Evolutionary conservation across 371 early-diverging fungal genomes (phyloP), one percentile per base, ranked within the genome.

Genomic region (Apophysomyces variabilis): DNA sequence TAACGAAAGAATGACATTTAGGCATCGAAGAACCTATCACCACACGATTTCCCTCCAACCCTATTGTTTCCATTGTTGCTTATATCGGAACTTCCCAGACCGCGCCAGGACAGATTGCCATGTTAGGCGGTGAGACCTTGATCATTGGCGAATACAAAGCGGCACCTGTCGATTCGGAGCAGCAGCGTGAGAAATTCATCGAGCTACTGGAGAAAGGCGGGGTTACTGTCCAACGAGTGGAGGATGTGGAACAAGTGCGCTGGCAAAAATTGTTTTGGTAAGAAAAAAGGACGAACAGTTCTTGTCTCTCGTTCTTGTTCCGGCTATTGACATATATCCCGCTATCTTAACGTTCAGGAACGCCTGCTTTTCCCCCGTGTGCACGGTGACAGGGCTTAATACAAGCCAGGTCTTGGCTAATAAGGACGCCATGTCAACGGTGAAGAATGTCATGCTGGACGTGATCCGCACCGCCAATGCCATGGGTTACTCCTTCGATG

Each of bases 261-360:
- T 95, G 95, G 95, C 87, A 88, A 60, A 96, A 96, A 69, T 64
- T 92, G 5, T 87, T 92, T n/a, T 93, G 94, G 92, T 82, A 72
- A 73, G 41, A 41, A 13, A 41, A 11, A 41, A 5, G 21, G 21
- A 58, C 58, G 35, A 18, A 57, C 3, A 26, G 32, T 26, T 26
- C 32, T 26, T 3, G 32, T 26, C 32, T 26, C 32, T 26, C 32
- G 32, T 26, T 26, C 32, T 26, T 26, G 32, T 26, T 26, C 32
- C 32, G 32, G 32, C 32, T 3, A 26, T 26, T 26, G 3, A 26
- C 32, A 26, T 26, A 26, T 26, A 26, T 3, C 3, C 32, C 32
- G 32, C 32, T 26, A 26, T 26, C 3, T 26, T 26, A 26, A 26
- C 32, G 32, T 26, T 26, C 62, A 85, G 85, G 83, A 95, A 93